phyloP scores from a whole-genome alignment of 805 yeast genomes.

The Zygosaccharomyces siamensis region DNA sequence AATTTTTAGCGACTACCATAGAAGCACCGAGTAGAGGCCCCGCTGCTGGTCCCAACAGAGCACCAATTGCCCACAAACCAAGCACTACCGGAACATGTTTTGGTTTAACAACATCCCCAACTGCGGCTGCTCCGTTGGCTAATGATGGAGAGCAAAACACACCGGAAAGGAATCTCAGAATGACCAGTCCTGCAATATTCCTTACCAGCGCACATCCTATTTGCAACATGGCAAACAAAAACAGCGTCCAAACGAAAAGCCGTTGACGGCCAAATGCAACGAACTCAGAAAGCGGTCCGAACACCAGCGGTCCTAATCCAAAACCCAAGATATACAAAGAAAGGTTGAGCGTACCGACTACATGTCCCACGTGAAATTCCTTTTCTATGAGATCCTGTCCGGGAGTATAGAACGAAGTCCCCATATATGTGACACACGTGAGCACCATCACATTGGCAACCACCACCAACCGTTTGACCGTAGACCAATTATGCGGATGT shows the following conservation, averaged over 20 bases:
- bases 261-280: slow-evolving; percentile 49
- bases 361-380: slow-evolving; percentile 43
- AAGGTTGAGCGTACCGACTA: slow-evolving; percentile 47
- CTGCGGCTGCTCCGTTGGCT: slow-evolving; percentile 55
- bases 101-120: slow-evolving; percentile 44
- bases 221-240: slow-evolving; percentile 47
- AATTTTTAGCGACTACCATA: slow-evolving; percentile 41
- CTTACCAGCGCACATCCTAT: slow-evolving; percentile 50
- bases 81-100: slow-evolving; percentile 44
- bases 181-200: slow-evolving; percentile 47
- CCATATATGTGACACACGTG: slow-evolving; percentile 50
- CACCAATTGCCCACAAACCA: slow-evolving; percentile 51
- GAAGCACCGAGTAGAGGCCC: slow-evolving; percentile 59
- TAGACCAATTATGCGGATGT: slow-evolving; percentile 55
- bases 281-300: slow-evolving; percentile 56
- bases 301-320: slow-evolving; percentile 55
- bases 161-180: slow-evolving; percentile 51
- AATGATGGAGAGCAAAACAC: slow-evolving; percentile 52
- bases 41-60: slow-evolving; percentile 49
- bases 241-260: slow-evolving; percentile 44
- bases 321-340: slow-evolving; percentile 55
- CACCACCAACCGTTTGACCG: slow-evolving; percentile 37
- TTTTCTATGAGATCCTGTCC: slow-evolving; percentile 41
- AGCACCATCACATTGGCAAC: slow-evolving; percentile 40
- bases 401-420: slow-evolving; percentile 54